Evolutionary conservation across 106 monocot species (phyloP).

Genomic region (Allium fistulosum): DNA sequence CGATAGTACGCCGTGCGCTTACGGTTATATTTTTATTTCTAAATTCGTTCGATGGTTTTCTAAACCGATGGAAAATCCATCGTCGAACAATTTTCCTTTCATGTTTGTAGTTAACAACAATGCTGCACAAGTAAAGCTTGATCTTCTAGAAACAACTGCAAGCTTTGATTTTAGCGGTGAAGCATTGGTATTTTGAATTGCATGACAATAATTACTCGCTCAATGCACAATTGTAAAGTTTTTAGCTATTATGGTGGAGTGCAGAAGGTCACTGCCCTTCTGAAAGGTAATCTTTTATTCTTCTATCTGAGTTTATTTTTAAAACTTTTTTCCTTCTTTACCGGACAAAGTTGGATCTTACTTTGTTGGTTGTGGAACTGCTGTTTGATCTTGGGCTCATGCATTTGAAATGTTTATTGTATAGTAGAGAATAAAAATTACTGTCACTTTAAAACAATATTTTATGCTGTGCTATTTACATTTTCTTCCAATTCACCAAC

Average conservation of each 20-base stretch:
- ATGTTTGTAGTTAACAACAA: constrained; percentile 37
- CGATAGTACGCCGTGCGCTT: no score
- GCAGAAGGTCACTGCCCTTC: constrained; percentile 84
- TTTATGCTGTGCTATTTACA: no score
- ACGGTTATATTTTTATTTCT: no score
- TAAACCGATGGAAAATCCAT: no score
- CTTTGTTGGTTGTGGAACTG: not conserved
- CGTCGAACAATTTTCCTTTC: not conserved
- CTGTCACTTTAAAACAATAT: not conserved
- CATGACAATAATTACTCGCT: constrained; percentile 60
- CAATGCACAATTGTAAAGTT: constrained; percentile 88
- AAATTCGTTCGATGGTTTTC: no score
- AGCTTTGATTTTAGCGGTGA: constrained; percentile 46
- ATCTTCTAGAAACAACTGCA: constrained; percentile 32
- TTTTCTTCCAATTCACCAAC: no score
- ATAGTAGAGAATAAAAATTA: not conserved
- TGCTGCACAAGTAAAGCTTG: constrained; percentile 21
- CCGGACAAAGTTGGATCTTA: no score
- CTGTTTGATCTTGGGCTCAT: not conserved
- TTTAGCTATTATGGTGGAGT: constrained; percentile 98
- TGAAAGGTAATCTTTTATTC: constrained; percentile 62
- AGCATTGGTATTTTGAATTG: constrained; percentile 53
- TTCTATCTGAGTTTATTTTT: no score
- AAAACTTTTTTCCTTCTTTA: no score
- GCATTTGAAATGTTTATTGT: not conserved